A percentile compares a stretch with the other conserved stretches of the same genome.
Evolutionary conservation across 306 rosid species (phyloP).

Genomic region (Lablab purpureus): DNA sequence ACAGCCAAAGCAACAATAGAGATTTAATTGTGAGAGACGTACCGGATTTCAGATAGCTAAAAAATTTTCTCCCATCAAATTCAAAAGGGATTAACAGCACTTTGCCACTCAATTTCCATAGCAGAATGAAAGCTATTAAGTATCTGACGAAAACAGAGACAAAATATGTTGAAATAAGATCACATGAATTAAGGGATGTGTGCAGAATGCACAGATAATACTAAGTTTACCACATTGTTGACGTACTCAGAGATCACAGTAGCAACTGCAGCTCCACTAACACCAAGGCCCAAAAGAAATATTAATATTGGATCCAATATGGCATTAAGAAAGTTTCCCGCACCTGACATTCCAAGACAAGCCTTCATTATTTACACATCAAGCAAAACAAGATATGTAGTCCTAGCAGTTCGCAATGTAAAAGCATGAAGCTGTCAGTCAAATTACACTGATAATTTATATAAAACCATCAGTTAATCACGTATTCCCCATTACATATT

Average conservation of each 20-base stretch:
- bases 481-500: slow-evolving; percentile 30
- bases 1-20: slow-evolving; percentile 30
- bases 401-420: slow-evolving; percentile 25
- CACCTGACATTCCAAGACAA: slow-evolving; percentile 62
- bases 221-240: slow-evolving; percentile 85
- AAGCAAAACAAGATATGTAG: slow-evolving; percentile 27
- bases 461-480: slow-evolving; percentile 6
- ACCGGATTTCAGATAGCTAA: slow-evolving; percentile 90
- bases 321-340: slow-evolving; percentile 80
- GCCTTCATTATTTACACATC: slow-evolving; percentile 37
- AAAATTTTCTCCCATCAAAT: slow-evolving; percentile 69
- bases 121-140: slow-evolving; percentile 79
- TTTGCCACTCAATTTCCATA: slow-evolving; percentile 77
- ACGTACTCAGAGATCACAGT: slow-evolving; percentile 96
- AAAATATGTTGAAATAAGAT: slow-evolving; percentile 44
- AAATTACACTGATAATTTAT: slow-evolving; percentile 2
- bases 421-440: slow-evolving; percentile 21
- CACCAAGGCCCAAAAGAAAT: slow-evolving; percentile 70
- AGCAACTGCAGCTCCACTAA: slow-evolving; percentile 88
- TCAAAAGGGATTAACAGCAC: slow-evolving; percentile 65
- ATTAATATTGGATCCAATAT: slow-evolving; percentile 78
- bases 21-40: slow-evolving; percentile 40
- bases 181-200: slow-evolving; percentile 40
- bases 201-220: slow-evolving; percentile 53
- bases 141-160: slow-evolving; percentile 66